Conservation (phyloP, 805 yeast genomes). For the Kodamaea neixiangensis region DNA sequence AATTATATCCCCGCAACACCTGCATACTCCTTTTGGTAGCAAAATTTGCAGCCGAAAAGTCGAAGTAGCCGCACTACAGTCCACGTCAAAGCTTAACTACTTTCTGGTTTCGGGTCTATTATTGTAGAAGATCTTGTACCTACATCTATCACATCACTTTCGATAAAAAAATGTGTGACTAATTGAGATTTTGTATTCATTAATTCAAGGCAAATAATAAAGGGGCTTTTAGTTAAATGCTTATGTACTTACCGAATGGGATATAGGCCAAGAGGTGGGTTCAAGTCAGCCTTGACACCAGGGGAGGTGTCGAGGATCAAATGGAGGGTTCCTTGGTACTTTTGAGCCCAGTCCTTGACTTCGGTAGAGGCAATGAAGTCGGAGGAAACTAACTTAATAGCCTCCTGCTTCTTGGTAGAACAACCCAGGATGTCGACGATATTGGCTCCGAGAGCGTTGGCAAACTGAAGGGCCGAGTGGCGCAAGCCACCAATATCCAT, state of each 20-base stretch:
- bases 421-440: slow-evolving; percentile 59
- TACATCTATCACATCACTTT: no score
- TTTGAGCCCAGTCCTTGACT: slow-evolving; percentile 41
- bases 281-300: slow-evolving; percentile 50
- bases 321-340: slow-evolving; percentile 43
- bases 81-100: no score
- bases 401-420: slow-evolving; percentile 48
- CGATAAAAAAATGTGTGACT: no score
- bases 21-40: no score
- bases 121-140: no score
- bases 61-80: no score
- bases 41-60: no score
- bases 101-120: no score
- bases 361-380: slow-evolving; percentile 56
- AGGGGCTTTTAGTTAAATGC: no score
- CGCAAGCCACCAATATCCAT: slow-evolving; percentile 61
- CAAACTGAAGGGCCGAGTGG: slow-evolving; percentile 55
- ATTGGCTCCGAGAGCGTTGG: slow-evolving; percentile 61
- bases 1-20: no score
- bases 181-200: no score
- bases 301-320: slow-evolving; percentile 55
- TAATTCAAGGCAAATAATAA: no score
- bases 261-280: slow-evolving; percentile 50
- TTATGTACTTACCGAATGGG: slow-evolving; percentile 59
- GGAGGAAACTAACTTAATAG: slow-evolving; percentile 53